Conservation (phyloP, 2,329 filamentous ascomycete species). For the Monosporascus ibericus region DNA sequence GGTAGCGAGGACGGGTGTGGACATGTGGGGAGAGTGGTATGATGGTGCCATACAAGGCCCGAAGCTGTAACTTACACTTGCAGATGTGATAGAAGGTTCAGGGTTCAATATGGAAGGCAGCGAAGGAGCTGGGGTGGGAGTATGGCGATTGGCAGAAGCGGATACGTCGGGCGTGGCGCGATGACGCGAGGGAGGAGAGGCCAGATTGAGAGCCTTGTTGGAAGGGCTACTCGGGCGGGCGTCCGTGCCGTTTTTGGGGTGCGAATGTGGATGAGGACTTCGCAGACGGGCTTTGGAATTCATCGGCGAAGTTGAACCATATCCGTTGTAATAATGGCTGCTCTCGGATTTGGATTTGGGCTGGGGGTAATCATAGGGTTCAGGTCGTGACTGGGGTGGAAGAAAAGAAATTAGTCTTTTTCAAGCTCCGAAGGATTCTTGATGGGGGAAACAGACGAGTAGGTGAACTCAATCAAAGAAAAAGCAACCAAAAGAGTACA, state of each 20-base stretch:
- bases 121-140: conserved; percentile 23
- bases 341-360: conserved; percentile 18
- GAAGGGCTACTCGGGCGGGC: conserved; percentile 20
- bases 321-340: conserved; percentile 31
- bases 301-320: conserved; percentile 23
- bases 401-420: conserved; percentile 3
- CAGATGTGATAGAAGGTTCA: conserved; percentile 18
- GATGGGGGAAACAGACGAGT: conserved; percentile 4
- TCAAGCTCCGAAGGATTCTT: background rate
- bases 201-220: conserved; percentile 24
- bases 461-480: conserved; percentile 6
- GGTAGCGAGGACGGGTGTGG: conserved; percentile 1
- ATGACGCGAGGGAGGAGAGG: conserved; percentile 23
- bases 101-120: conserved; percentile 27
- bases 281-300: conserved; percentile 22
- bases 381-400: conserved; percentile 28
- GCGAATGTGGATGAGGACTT: conserved; percentile 25
- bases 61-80: conserved; percentile 20
- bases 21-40: conserved; percentile 1
- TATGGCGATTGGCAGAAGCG: conserved; percentile 18
- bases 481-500: background rate
- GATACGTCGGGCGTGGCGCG: conserved; percentile 20
- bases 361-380: conserved; percentile 33
- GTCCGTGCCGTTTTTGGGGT: conserved; percentile 26
- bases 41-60: background rate